Evolutionary conservation across 2,329 filamentous ascomycete species (phyloP).

Genomic region (Exophiala spinifera): DNA sequence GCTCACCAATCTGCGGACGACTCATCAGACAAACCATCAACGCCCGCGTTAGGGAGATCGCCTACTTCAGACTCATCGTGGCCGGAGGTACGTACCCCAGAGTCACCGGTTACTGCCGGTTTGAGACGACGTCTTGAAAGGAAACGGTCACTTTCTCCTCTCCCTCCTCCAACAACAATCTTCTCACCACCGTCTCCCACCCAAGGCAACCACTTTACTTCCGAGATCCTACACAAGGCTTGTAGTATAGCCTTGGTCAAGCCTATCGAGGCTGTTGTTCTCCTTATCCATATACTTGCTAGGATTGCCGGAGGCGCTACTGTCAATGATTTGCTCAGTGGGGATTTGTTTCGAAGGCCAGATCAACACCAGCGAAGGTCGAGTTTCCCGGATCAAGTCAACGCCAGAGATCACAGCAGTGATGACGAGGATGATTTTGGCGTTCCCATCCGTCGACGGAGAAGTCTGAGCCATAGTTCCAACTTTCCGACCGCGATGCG

Average conservation of each 20-base stretch:
- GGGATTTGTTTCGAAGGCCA: conserved; percentile 23
- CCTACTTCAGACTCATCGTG: conserved; percentile 39
- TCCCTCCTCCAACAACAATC: conserved; percentile 66
- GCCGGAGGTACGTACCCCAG: conserved; percentile 41
- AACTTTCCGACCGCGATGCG: background rate
- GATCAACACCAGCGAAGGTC: conserved; percentile 23
- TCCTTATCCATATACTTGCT: conserved; percentile 79
- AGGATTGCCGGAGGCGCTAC: conserved; percentile 59
- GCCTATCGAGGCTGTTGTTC: conserved; percentile 71
- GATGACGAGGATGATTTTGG: conserved; percentile 40
- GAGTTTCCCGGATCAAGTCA: conserved; percentile 19
- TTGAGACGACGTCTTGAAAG: conserved; percentile 22
- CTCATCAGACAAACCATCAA: conserved; percentile 35
- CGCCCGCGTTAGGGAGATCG: conserved; percentile 45
- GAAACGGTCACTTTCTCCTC: conserved; percentile 41
- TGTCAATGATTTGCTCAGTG: conserved; percentile 31
- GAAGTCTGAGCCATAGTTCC: conserved; percentile 7
- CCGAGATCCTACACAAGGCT: conserved; percentile 71
- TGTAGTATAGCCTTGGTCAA: conserved; percentile 73
- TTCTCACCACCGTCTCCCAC: conserved; percentile 42
- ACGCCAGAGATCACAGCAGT: conserved; percentile 23
- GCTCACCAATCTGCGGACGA: conserved; percentile 13
- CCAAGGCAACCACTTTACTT: conserved; percentile 47
- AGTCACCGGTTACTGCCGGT: conserved; percentile 15
- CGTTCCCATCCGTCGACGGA: conserved; percentile 33